phyloP scores from a whole-genome alignment of 352 stramenopile species.

The Lagenidium giganteum region DNA sequence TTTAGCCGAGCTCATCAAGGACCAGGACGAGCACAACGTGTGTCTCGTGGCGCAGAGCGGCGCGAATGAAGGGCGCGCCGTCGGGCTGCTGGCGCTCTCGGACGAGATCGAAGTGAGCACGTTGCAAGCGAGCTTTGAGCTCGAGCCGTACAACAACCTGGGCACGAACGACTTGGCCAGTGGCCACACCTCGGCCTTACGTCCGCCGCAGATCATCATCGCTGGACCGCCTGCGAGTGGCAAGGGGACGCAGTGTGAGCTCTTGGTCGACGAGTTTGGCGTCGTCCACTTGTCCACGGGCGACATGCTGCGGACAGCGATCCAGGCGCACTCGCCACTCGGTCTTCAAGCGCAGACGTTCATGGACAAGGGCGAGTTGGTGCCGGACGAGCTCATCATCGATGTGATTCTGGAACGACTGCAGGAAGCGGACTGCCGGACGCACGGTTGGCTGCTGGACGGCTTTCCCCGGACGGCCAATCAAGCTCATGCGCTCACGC shows the following conservation, averaged over 20 bases:
- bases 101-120: slow-evolving; percentile 78
- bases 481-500: slow-evolving; percentile 81
- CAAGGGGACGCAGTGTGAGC: slow-evolving; percentile 95
- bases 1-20: slow-evolving; percentile 88
- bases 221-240: slow-evolving; percentile 82
- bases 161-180: slow-evolving; percentile 24
- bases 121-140: slow-evolving; percentile 84
- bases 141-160: slow-evolving; percentile 77
- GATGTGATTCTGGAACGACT: slow-evolving; percentile 65
- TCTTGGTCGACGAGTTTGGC: slow-evolving; percentile 79
- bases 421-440: slow-evolving; percentile 70
- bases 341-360: slow-evolving; percentile 30
- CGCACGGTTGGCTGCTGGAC: slow-evolving; percentile 88
- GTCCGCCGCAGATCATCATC: slow-evolving; percentile 37
- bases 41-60: slow-evolving; percentile 69
- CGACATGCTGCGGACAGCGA: slow-evolving; percentile 86
- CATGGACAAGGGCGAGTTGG: slow-evolving; percentile 40
- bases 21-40: slow-evolving; percentile 82
- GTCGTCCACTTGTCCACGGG: slow-evolving; percentile 89
- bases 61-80: slow-evolving; percentile 20
- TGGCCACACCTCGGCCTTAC: neutral
- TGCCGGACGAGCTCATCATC: slow-evolving; percentile 44
- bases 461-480: slow-evolving; percentile 87
- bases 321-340: slow-evolving; percentile 35
- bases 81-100: slow-evolving; percentile 79